These are phyloP conservation scores for Jamesozyma jinghongensis DNA, from an alignment of 805 yeast species.

Conservation along the genomic window DNA sequence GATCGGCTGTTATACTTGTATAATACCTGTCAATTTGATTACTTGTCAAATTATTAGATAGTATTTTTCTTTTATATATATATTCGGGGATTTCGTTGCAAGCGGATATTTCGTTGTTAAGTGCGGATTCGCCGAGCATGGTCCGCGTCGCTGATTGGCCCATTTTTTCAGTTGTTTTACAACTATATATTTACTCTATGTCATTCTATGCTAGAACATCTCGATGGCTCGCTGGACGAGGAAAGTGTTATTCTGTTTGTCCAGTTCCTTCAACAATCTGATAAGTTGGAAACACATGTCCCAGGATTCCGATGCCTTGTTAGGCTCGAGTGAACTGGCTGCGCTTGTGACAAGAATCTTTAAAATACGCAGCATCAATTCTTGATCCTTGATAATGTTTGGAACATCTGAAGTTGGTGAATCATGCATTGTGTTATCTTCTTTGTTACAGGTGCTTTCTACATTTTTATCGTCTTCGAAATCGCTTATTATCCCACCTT, in stretches of 20 bases:
- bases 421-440: neutral
- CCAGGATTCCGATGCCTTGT: conserved; percentile 28
- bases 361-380: conserved; percentile 25
- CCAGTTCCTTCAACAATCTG: conserved; percentile 23
- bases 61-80: too few species aligned
- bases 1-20: too few species aligned
- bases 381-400: conserved; percentile 22
- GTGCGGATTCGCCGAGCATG: too few species aligned
- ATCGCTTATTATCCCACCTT: conserved; percentile 13
- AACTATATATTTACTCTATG: neutral
- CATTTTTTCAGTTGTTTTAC: too few species aligned
- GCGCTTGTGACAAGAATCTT: conserved; percentile 25
- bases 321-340: conserved; percentile 15
- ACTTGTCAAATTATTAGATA: too few species aligned
- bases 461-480: conserved; percentile 1
- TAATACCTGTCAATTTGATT: too few species aligned
- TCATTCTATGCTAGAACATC: conserved; percentile 8
- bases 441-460: neutral
- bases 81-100: too few species aligned
- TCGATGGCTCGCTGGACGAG: conserved; percentile 20
- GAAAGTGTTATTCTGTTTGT: conserved; percentile 20
- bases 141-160: too few species aligned
- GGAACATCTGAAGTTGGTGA: neutral
- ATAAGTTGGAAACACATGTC: conserved; percentile 30
- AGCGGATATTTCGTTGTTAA: too few species aligned